Evolutionary conservation across 1,139 yeast species (phyloP).

Genomic region (Scheffersomyces titani): DNA sequence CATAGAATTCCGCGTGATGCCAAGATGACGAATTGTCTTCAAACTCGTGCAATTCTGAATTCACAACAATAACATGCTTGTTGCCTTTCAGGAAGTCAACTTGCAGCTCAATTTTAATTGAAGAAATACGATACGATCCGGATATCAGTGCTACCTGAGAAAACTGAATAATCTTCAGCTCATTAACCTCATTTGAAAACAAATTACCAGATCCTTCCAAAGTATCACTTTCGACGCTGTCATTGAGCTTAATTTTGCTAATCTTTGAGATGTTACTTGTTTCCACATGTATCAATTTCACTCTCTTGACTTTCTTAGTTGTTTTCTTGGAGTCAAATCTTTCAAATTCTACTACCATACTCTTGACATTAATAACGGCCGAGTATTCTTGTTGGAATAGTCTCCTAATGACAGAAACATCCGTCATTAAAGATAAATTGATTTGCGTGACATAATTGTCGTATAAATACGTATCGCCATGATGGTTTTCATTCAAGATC

Average conservation of each 20-base stretch:
- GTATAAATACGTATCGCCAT: conserved; percentile 15
- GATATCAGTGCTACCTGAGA: not conserved
- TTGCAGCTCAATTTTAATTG: not conserved
- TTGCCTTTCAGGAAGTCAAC: not conserved
- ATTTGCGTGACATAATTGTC: conserved; percentile 24
- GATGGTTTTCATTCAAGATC: conserved; percentile 11
- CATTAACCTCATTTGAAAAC: not conserved
- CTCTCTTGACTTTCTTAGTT: not conserved
- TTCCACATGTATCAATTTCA: not conserved
- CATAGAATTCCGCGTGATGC: not conserved
- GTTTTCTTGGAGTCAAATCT: not conserved
- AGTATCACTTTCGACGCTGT: not conserved
- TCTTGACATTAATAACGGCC: not conserved
- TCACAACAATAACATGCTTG: not conserved
- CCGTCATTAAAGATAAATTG: conserved; percentile 2
- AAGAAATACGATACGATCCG: not conserved
- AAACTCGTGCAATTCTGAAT: not conserved
- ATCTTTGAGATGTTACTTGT: not conserved
- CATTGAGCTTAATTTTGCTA: not conserved
- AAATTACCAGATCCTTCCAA: not conserved
- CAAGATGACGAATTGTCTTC: not conserved
- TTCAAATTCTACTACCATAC: not conserved
- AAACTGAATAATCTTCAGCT: not conserved
- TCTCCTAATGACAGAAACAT: not conserved
- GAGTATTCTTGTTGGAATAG: not conserved